Evolutionary conservation across 352 stramenopile genomes (phyloP).

Genomic region (Phytophthora nicotianae): DNA sequence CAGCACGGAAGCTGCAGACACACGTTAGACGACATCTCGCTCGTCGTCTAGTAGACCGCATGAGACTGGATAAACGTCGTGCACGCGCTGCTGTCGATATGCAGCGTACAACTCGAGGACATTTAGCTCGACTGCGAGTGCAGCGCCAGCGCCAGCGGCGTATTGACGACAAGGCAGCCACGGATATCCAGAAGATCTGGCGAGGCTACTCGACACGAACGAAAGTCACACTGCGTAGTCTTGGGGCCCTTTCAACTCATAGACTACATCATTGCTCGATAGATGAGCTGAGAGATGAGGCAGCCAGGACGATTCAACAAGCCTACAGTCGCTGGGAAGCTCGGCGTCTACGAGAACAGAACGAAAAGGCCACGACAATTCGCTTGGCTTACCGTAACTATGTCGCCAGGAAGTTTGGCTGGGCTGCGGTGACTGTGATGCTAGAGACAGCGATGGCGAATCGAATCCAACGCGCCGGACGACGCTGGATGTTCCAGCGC

Average conservation of each 20-base stretch:
- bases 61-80: constrained; percentile 1
- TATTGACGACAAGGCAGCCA: constrained; percentile 13
- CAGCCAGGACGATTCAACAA: constrained; percentile 46
- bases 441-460: constrained; percentile 48
- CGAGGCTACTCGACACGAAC: constrained; percentile 13
- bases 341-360: constrained; percentile 19
- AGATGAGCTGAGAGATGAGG: constrained; percentile 33
- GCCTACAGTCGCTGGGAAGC: constrained; percentile 45
- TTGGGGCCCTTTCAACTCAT: constrained; percentile 3
- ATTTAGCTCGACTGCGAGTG: constrained; percentile 25
- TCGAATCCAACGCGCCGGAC: constrained; percentile 41
- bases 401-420: constrained; percentile 68
- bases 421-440: constrained; percentile 44
- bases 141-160: not conserved
- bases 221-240: constrained; percentile 17
- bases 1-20: constrained; percentile 48
- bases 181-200: constrained; percentile 34
- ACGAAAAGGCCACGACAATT: constrained; percentile 40
- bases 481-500: constrained; percentile 39
- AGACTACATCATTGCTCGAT: constrained; percentile 3
- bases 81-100: constrained; percentile 22
- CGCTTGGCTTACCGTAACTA: constrained; percentile 62
- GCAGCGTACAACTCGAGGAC: constrained; percentile 28
- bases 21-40: constrained; percentile 45
- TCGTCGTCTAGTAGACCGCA: constrained; percentile 8